Base-by-base conservation (phyloP, 805 yeast species). In the Wickerhamiella australiensis region DNA sequence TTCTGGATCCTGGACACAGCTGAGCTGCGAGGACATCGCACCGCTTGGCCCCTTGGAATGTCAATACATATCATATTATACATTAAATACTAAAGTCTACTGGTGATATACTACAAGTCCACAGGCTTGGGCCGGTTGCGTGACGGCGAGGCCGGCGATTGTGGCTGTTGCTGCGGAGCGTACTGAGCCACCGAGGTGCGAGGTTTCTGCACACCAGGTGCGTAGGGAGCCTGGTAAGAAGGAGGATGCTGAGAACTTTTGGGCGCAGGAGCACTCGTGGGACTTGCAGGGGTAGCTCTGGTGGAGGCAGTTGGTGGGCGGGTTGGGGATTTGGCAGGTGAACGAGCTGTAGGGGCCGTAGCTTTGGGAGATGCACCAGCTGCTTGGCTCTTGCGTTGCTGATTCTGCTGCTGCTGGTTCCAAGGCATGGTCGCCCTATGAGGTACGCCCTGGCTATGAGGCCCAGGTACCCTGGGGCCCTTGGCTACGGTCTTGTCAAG, bases 401-500 rank as follows among this genome's bases (percentile, higher is more conserved):
- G n/a, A n/a, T n/a, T n/a, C n/a, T n/a, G 11, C 29, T 26, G 29
- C 18, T 33, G 21, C 38, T 15, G 20, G n/a, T 17, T 33, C 38
- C 38, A 33, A 3, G 38, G 38, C 47, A 26, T 43, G 20, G 29
- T 20, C 15, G 18, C 18, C 20, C 31, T 20, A 2, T 13, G 38
- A 23, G 25, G 29, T 12, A 18, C 12, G 2, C 46, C 36, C 17
- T 43, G 27, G 26, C 40, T 33, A 25, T 31, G 48, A 6, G 48
- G 42, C 8, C 42, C 42, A 13, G 42, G 42, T 20, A 23, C 31
- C n/a, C 25, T 12, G 18, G 23, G 23, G 9, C 31, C 44, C 18
- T 41, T 41, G 20, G 26, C 44, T 6, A 25, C 21, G 61, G 33
- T 59, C 31, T 57, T 54, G 15, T 60, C 52, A 47, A 69, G 49